A percentile compares a stretch with the other conserved stretches of the same genome.
phyloP scores from a whole-genome alignment of 1,284 basidiomycete genomes.

The Porodaedalea pini region DNA sequence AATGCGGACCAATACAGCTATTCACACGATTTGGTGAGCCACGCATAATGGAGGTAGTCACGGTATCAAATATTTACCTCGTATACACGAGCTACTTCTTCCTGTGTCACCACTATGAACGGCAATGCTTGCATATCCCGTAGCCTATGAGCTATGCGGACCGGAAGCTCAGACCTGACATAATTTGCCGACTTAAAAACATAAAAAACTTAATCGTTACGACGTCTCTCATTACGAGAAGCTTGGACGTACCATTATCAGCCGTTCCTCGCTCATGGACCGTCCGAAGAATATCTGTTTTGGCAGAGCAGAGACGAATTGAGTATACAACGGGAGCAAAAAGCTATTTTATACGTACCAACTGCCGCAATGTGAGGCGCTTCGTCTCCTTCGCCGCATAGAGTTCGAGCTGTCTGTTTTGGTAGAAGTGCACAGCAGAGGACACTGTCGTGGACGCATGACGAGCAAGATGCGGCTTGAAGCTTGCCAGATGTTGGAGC shows the following conservation, averaged over 20 bases:
- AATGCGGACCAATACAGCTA: slow-evolving; percentile 82
- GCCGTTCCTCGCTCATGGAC: slow-evolving; percentile 68
- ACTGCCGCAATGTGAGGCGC: slow-evolving; percentile 74
- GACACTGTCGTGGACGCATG: slow-evolving; percentile 4
- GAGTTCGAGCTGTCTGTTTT: slow-evolving; percentile 78
- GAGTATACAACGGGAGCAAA: slow-evolving; percentile 13
- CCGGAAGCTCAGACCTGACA: slow-evolving; percentile 83
- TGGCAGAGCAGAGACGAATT: slow-evolving; percentile 5
- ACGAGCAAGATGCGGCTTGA: not conserved
- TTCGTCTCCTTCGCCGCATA: slow-evolving; percentile 77
- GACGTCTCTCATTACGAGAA: not conserved
- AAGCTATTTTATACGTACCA: slow-evolving; percentile 46
- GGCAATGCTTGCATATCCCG: slow-evolving; percentile 85
- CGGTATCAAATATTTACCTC: slow-evolving; percentile 45
- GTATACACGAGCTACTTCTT: slow-evolving; percentile 81
- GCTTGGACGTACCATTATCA: slow-evolving; percentile 57
- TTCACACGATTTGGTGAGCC: not conserved
- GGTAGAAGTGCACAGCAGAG: slow-evolving; percentile 66
- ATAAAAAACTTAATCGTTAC: slow-evolving; percentile 13
- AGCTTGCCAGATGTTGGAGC: not conserved
- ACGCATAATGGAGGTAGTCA: not conserved
- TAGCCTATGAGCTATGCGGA: slow-evolving; percentile 84
- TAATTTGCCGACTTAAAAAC: slow-evolving; percentile 75
- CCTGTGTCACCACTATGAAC: slow-evolving; percentile 85
- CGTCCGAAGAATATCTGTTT: slow-evolving; percentile 70